Conservation (phyloP, 768 basidiomycete species). For the Boletus fagicola region DNA sequence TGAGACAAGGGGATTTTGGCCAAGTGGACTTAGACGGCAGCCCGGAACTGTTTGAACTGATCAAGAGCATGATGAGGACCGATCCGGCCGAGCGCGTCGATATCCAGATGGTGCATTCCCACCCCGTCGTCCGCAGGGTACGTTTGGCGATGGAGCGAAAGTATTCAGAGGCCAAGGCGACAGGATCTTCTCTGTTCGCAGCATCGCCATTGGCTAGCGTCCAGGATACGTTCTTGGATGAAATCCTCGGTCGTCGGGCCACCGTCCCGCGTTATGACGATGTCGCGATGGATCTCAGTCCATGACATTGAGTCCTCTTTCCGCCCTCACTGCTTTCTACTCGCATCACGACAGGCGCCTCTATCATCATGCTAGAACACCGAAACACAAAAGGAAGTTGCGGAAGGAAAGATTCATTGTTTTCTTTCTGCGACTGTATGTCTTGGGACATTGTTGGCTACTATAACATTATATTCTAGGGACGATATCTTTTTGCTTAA, state of each 20-base stretch:
- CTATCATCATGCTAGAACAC: slow-evolving; percentile 3
- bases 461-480: slow-evolving; percentile 38
- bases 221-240: slow-evolving; percentile 59
- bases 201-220: slow-evolving; percentile 67
- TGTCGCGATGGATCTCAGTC: slow-evolving; percentile 41
- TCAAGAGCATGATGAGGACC: slow-evolving; percentile 75
- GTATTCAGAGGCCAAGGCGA: slow-evolving; percentile 37
- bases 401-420: slow-evolving; percentile 7
- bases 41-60: slow-evolving; percentile 61
- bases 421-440: slow-evolving; percentile 26
- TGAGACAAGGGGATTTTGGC: slow-evolving; percentile 88
- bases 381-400: slow-evolving; percentile 8
- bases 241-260: slow-evolving; percentile 45
- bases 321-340: neutral
- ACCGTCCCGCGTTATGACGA: slow-evolving; percentile 15
- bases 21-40: slow-evolving; percentile 74
- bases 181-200: slow-evolving; percentile 42
- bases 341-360: slow-evolving; percentile 1
- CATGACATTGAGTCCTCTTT: slow-evolving; percentile 23
- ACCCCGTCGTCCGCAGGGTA: slow-evolving; percentile 64
- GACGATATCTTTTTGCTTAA: slow-evolving; percentile 31
- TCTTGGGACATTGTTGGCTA: slow-evolving; percentile 37
- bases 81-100: slow-evolving; percentile 60
- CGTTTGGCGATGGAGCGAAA: slow-evolving; percentile 60
- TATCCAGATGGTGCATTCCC: slow-evolving; percentile 53